These are phyloP conservation scores for Piper betle DNA, from an alignment of 164 flowering plant genomes.

Conservation along the genomic window DNA sequence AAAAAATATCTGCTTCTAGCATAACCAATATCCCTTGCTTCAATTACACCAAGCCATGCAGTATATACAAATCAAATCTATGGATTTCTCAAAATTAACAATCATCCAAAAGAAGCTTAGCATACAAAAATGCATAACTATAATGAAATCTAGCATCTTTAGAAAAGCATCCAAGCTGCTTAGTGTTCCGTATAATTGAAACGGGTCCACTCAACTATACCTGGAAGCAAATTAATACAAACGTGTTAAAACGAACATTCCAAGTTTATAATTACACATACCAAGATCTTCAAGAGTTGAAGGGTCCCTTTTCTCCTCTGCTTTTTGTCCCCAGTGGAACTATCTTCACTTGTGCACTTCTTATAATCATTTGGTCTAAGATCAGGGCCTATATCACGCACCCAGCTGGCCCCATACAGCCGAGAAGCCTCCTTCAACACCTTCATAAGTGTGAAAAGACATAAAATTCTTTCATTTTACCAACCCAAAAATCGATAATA, in stretches of 20 bases:
- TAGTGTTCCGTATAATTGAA: too few relatives aligned
- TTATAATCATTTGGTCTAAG: slow-evolving; percentile 64
- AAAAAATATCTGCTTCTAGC: too few relatives aligned
- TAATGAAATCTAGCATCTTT: too few relatives aligned
- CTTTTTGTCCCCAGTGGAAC: slow-evolving; percentile 11
- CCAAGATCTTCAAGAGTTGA: slow-evolving; percentile 82
- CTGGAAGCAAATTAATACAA: too few relatives aligned
- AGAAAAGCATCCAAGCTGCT: too few relatives aligned
- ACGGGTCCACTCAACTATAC: too few relatives aligned
- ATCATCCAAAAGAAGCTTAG: too few relatives aligned
- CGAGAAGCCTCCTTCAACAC: slow-evolving; percentile 70
- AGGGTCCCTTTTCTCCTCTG: slow-evolving; percentile 40
- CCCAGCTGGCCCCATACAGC: slow-evolving; percentile 89
- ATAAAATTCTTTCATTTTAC: not conserved
- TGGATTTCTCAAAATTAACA: too few relatives aligned
- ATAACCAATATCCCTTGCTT: too few relatives aligned
- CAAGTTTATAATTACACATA: slow-evolving; percentile 9
- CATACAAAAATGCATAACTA: too few relatives aligned
- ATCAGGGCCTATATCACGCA: slow-evolving; percentile 88
- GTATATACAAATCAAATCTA: too few relatives aligned
- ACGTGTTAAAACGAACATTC: not conserved
- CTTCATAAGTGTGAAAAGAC: slow-evolving; percentile 14
- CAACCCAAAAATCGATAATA: not conserved
- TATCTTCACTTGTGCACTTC: slow-evolving; percentile 21
- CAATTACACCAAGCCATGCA: too few relatives aligned